Conservation (phyloP, 129 eudicot species). For the Daucus carota region DH1_v3.0 NC_030384.2:11028501-11029000, state of each 20-base stretch:
- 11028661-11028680: background rate
- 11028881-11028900: background rate
- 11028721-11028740: too few species aligned
- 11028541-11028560: too few species aligned
- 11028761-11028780: constrained; percentile 70
- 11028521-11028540: too few species aligned
- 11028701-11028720: too few species aligned
- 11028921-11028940: too few species aligned
- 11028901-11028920: background rate
- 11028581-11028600: background rate
- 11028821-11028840: background rate
- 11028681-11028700: constrained; percentile 38
- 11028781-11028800: background rate
- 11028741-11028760: too few species aligned
- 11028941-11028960: background rate
- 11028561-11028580: constrained; percentile 71
- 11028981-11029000: constrained; percentile 8
- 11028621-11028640: background rate
- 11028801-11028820: background rate
- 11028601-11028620: background rate
- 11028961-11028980: background rate
- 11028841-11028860: background rate
- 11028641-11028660: too few species aligned
- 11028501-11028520: too few species aligned
- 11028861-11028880: background rate